Base-by-base conservation (phyloP, 2,329 filamentous ascomycete species). In the Cyphellophora europaea region DNA sequence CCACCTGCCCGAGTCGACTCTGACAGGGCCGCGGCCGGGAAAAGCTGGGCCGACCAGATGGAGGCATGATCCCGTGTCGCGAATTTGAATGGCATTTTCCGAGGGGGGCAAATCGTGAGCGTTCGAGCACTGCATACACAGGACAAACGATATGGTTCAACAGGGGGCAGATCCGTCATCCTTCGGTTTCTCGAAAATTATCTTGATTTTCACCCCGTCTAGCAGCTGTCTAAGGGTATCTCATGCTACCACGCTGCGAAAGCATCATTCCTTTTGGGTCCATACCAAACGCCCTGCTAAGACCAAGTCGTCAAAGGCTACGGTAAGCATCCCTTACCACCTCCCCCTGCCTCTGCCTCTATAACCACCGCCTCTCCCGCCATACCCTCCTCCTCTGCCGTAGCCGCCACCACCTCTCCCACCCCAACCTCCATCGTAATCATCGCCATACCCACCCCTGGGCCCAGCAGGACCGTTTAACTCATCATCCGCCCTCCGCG, bases 401-500 rank as follows among this genome's bases (percentile, higher is more conserved):
- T 64, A 59, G 30, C 63, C 55, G 33, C 72, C 71, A 35, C 71
- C 70, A 2, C 71, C 66, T 18, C 74, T 51, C 18, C 60, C 59
- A 30, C 61, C 55, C 62, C 30, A 71, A 55, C 40, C 74, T 58
- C 51, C 74, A 54, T 0, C 66, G 55, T 3, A 67, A 27, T 52
- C 67, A 47, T 70, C 58, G 44, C 71, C 70, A 16, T 72, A 72
- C 45, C 64, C 61, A 12, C 61, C 62, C 42, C 68, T 55, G 18
- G 51, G 46, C 2, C 53, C 49, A 36, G 64, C 65, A 30, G 45
- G 40, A 17, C 43, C 37, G 11, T 57, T 50, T 28, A 59, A 55
- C 6, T 62, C 51, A 5, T 40, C 32, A 17, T 70, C 69, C 36
- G 72, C 67, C 49, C 74, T 69, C 13, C 66, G 63, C 12, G 74